Percentiles rank a stretch among this genome's conserved stretches.
Evolutionary conservation across 1,139 yeast genomes (phyloP).

Genomic region (Blastobotrys serpentis): DNA sequence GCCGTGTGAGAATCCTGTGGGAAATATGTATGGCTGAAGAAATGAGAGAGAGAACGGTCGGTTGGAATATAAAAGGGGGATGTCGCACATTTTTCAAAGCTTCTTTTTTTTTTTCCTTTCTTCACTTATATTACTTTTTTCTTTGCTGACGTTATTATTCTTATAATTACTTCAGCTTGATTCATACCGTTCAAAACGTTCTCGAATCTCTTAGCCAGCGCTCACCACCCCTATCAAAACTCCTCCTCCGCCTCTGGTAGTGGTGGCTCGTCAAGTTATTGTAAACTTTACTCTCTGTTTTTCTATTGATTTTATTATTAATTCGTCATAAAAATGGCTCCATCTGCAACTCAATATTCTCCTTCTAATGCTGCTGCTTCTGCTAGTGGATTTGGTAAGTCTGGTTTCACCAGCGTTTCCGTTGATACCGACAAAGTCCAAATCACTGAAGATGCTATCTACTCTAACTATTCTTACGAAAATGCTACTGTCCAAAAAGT

Average conservation of each 20-base stretch:
- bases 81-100: background rate
- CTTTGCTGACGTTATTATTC: background rate
- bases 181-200: slow-evolving; percentile 29
- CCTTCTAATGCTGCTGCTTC: slow-evolving; percentile 34
- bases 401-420: slow-evolving; percentile 50
- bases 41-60: background rate
- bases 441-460: slow-evolving; percentile 57
- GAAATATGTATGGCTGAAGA: too few relatives aligned
- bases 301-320: slow-evolving; percentile 11
- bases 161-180: slow-evolving; percentile 2
- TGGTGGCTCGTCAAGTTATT: slow-evolving; percentile 35
- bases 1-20: background rate
- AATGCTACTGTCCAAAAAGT: slow-evolving; percentile 59
- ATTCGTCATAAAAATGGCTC: slow-evolving; percentile 35
- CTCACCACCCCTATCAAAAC: slow-evolving; percentile 39
- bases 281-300: slow-evolving; percentile 11
- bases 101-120: slow-evolving; percentile 1
- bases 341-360: slow-evolving; percentile 33
- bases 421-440: slow-evolving; percentile 60
- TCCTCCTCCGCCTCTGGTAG: slow-evolving; percentile 38
- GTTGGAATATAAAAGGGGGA: background rate
- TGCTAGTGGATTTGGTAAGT: slow-evolving; percentile 37
- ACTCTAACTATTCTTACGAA: slow-evolving; percentile 70
- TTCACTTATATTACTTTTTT: background rate
- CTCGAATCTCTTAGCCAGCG: slow-evolving; percentile 35